Base-by-base conservation (phyloP, 2,329 filamentous ascomycete species). In the Pseudogymnoascus sp. region DNA sequence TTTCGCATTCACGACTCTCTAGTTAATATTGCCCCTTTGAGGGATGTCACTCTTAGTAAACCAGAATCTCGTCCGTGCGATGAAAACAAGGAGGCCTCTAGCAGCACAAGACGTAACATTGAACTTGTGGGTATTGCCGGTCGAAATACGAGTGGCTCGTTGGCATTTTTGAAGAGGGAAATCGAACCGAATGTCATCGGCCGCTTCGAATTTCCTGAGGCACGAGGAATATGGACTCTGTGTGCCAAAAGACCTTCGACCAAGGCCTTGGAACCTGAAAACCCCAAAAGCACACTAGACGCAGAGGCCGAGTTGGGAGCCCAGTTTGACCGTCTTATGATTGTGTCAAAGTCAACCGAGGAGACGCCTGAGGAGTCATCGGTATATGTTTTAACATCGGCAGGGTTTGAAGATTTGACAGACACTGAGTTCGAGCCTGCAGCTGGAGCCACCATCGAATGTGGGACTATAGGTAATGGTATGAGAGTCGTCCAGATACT, bases 341-440 rank as follows among this genome's bases (percentile, higher is more conserved):
- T 97, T 67, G 85, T 93, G 23, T 89, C 90, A 58, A 91, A 91
- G 74, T 72, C 73, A 2, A 63, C 67, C 3, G 80, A 84, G 7
- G 84, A 87, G 63, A 88, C 86, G 0, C 87, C 85, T 63, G 90
- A 93, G 73, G 87, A 85, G 45, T 93, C 91, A 0, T 86, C 90
- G 62, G 87, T 95, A 2, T 92, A 92, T 69, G 82, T 84, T 41
- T 78, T 93, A 39, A 89, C 87, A n/a, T 84, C 83, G 1, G 85
- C 86, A 31, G 86, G 86, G 2, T 86, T 95, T 63, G 87, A 92
- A 72, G 85, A 89, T 39, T 81, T 93, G 6, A 84, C 85, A 37
- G 91, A 88, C 39, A 91, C 92, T 0, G 94, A 99, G 70, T 97
- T 97, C 72, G 95, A 99, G 65, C 86, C 89, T 3, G 90, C 91